A percentile compares a stretch with the other conserved stretches of the same genome.
These are phyloP conservation scores for Daldinia bambusicola DNA, from an alignment of 495 filamentous ascomycete species.

Conservation along the genomic window DNA sequence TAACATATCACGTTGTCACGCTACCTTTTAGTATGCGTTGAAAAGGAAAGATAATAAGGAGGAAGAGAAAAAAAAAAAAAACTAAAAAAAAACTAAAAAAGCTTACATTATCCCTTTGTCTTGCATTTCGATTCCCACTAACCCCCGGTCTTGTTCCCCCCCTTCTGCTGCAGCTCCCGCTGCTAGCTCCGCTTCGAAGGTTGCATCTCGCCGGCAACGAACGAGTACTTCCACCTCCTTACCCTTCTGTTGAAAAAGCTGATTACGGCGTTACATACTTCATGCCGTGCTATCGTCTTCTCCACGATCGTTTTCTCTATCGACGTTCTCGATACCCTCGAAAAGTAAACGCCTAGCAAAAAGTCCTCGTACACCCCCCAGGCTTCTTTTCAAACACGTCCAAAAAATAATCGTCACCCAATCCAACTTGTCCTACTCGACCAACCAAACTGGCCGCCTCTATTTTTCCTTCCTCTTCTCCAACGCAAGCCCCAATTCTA, in stretches of 20 bases:
- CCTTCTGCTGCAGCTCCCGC: constrained; percentile 41
- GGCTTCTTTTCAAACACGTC: constrained; percentile 5
- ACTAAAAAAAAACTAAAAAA: no score
- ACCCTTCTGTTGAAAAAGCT: constrained; percentile 22
- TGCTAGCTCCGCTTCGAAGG: constrained; percentile 36
- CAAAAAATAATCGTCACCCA: constrained; percentile 27
- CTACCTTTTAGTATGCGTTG: constrained; percentile 5
- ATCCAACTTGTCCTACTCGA: constrained; percentile 12
- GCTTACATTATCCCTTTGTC: constrained; percentile 42
- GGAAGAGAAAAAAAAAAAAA: no score
- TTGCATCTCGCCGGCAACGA: constrained; percentile 42
- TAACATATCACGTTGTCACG: not conserved
- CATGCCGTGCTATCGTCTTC: constrained; percentile 41
- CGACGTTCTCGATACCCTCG: constrained; percentile 27
- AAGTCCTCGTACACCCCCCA: not conserved
- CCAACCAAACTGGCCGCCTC: constrained; percentile 15
- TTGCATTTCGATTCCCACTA: constrained; percentile 35
- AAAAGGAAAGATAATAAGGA: not conserved
- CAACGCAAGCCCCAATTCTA: constrained; percentile 26
- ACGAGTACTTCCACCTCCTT: constrained; percentile 27
- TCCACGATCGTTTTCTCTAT: constrained; percentile 37
- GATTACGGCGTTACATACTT: constrained; percentile 43
- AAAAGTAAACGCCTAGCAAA: constrained; percentile 34
- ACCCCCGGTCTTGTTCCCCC: constrained; percentile 22
- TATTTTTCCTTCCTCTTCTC: not conserved